Base-by-base conservation (phyloP, 352 stramenopile species). In the Globisporangium viniferum region DNA sequence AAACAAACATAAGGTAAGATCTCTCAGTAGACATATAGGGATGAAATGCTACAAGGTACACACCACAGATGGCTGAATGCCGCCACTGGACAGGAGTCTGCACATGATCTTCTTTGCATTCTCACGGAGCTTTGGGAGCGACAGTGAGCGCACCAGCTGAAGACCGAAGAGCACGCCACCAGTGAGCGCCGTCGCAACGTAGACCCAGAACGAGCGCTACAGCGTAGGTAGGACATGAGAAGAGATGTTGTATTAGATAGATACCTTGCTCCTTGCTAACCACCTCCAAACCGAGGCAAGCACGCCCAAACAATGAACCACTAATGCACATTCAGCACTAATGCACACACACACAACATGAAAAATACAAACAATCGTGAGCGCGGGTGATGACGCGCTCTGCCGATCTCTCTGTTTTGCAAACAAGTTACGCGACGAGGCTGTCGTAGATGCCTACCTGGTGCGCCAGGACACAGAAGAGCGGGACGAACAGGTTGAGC, bases 201-300 rank as follows among this genome's bases (percentile, higher is more conserved):
- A 94, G 31, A 94, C 82, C 82, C 86, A 92, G 60, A 92, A 92
- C 7, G 84, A 93, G 54, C 83, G 77, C 84, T 92, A 64, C 22
- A 44, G 9, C 61, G 33, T 10, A 15, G 9, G 65, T 10, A 15
- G 9, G 65, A 31, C 31, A 66, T 14, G n/a, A 56, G 9, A 31
- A 72, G 10, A 46, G 70, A 44, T 12, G 49, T n/a, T 10, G n/a
- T n/a, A 29, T 56, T 56, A 56, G 49, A 55, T 31, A 56, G 3
- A 55, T 31, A 56, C 3, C 49, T 33, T 33, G 31, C 31, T 33
- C 31, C 31, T 33, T 33, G 31, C 3, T 33, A 33, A 33, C 3
- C 5, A 33, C 31, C 31, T 33, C 31, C 31, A 33, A 33, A 33
- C 31, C 31, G 44, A 20, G 15, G 20, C 44, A 51, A 22, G 10